Conservation (phyloP, 2,329 filamentous ascomycete species). For the Ceratocystis eucalypticola region DNA sequence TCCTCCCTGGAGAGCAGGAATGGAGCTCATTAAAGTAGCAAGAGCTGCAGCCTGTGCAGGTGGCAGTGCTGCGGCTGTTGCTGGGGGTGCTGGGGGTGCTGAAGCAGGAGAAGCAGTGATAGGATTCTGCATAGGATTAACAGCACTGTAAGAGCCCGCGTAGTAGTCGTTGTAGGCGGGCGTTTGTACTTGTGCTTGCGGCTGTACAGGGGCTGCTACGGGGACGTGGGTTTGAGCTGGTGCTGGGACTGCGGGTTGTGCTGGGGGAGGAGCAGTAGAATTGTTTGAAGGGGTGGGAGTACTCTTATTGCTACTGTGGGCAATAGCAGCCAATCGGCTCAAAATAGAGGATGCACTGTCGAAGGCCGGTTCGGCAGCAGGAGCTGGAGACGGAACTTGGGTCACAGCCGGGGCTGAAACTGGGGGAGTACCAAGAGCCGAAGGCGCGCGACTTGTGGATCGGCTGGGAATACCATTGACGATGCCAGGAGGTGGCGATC, state of each 20-base stretch:
- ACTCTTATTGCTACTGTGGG: constrained; percentile 51
- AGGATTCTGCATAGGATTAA: constrained; percentile 21
- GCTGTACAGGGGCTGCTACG: constrained; percentile 25
- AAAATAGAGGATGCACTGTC: constrained; percentile 44
- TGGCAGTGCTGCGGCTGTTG: neutral
- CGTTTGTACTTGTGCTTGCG: neutral
- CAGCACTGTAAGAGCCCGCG: constrained; percentile 17
- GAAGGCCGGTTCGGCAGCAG: constrained; percentile 26
- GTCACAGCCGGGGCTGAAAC: constrained; percentile 28
- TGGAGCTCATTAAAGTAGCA: constrained; percentile 11
- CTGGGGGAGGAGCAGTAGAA: constrained; percentile 25
- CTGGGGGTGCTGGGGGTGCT: constrained; percentile 19
- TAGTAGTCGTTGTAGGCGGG: constrained; percentile 13
- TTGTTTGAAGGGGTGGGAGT: constrained; percentile 34
- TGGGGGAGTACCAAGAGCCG: constrained; percentile 27
- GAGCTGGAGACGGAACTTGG: constrained; percentile 25
- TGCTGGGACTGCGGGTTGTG: neutral
- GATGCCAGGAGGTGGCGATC: constrained; percentile 41
- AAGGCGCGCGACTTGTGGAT: constrained; percentile 20
- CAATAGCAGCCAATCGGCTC: constrained; percentile 54
- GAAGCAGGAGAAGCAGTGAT: constrained; percentile 23
- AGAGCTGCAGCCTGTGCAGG: constrained; percentile 17
- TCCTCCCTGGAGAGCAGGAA: constrained; percentile 11
- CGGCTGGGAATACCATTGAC: constrained; percentile 29
- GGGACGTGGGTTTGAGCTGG: constrained; percentile 21